Base-by-base conservation (phyloP, 108 stramenopile genomes). In the Pseudonitzschia multiseries region DNA sequence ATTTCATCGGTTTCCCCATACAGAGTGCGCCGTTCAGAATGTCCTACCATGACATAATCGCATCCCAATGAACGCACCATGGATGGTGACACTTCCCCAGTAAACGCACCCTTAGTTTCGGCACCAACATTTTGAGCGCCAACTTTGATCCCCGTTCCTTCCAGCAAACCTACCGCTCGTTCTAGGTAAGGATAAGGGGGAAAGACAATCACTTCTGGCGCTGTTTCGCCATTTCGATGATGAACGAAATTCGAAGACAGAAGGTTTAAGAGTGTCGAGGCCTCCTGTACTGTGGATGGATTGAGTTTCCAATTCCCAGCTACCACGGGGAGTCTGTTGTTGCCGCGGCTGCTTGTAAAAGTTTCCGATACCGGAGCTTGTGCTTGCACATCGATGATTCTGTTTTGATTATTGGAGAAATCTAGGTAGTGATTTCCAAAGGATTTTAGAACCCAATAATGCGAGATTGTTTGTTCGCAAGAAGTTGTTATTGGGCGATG, bases 1-100 rank as follows among this genome's bases (percentile, higher is more conserved):
- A 92, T 86, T 41, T 88, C 96, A 66, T 93, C 88, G 46, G 91
- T 87, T 80, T 98, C 97, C 29, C 91, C 89, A 78, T 93, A 98
- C 52, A 96, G 78, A 32, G 83, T 79, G 51, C 98, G 93, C 68
- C 98, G 93, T 79, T 99, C 98, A 2, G 93, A 94, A 87, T 99
- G 98, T 28, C 98, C 99, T 6, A 91, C 83, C 71, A 99, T 87
- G 17, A 84, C 91, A 94, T 96, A 98, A 59, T 97, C 72, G 22
- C 97, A 76, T 31, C 91, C 93, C 28, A 92, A 80, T 59, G 81
- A 81, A 71, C 92, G 87, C 60, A 97, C 65, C 96, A 98, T 95
- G 56, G 78, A 71, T 15, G 96, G 87, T 27, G 91, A 86, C 65
- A 97, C 83, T 64, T 92, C 96, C 40, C 97, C 99, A 13, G 99